phyloP scores from a whole-genome alignment of 2,329 filamentous ascomycete genomes.

The Zalaria obscura region DNA sequence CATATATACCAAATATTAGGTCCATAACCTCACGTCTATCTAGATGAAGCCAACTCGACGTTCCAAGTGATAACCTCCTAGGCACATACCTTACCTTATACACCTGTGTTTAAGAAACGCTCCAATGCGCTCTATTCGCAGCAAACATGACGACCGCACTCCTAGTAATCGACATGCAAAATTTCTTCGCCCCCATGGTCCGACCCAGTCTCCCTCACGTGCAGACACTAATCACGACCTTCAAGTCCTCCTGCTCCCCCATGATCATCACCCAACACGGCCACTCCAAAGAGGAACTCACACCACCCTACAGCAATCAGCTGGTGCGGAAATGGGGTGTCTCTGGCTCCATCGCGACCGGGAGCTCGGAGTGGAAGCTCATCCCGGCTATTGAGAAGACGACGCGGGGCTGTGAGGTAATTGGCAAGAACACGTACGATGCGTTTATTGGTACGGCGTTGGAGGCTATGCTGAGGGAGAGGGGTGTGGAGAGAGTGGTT shows the following conservation, averaged over 20 bases:
- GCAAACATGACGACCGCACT: conserved; percentile 19
- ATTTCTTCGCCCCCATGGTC: conserved; percentile 27
- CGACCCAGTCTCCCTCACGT: conserved; percentile 20
- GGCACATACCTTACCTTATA: too few species aligned
- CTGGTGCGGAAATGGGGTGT: conserved; percentile 25
- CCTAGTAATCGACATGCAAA: conserved; percentile 30
- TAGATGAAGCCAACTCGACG: too few species aligned
- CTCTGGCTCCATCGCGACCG: conserved; percentile 17
- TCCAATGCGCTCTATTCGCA: not conserved
- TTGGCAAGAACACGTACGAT: conserved; percentile 28
- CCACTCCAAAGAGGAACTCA: conserved; percentile 20
- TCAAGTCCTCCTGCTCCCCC: conserved; percentile 13
- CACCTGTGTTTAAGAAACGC: too few species aligned
- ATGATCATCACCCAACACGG: conserved; percentile 27
- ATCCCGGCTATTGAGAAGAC: conserved; percentile 12
- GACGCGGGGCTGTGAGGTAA: conserved; percentile 7
- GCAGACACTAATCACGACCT: conserved; percentile 16
- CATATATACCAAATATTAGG: too few species aligned
- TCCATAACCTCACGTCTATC: too few species aligned
- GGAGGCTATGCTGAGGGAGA: conserved; percentile 12
- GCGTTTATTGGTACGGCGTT: conserved; percentile 23
- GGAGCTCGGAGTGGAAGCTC: conserved; percentile 19
- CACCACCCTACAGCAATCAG: conserved; percentile 19
- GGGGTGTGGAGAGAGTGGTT: conserved; percentile 18
- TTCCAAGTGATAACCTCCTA: too few species aligned